These are phyloP conservation scores for Claviceps paspali DNA, from an alignment of 2,329 filamentous ascomycete species.

Conservation along the genomic window DNA sequence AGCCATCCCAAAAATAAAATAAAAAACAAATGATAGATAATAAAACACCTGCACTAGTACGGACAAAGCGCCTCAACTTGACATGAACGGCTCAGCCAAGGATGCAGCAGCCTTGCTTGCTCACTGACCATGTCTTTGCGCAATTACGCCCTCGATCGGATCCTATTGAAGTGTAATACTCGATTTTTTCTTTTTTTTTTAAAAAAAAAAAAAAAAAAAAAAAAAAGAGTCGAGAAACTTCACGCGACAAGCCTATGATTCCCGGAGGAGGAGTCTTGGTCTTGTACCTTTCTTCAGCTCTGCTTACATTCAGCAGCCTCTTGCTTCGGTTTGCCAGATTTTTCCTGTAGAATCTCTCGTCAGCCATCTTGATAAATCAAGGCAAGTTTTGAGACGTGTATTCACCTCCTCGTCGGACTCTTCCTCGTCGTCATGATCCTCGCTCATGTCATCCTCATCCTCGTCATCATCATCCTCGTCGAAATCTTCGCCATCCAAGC, in stretches of 20 bases:
- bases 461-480: constrained; percentile 70
- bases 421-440: constrained; percentile 71
- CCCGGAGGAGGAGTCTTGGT: no score
- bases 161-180: neutral
- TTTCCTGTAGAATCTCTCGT: constrained; percentile 42
- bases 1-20: neutral
- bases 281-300: constrained; percentile 51
- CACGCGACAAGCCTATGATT: no score
- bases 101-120: no score
- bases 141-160: neutral
- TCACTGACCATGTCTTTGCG: constrained; percentile 3
- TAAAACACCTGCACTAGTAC: neutral
- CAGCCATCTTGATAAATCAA: no score
- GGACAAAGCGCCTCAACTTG: neutral
- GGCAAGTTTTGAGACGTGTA: no score
- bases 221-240: no score
- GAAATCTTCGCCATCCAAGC: constrained; percentile 37
- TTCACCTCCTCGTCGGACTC: constrained; percentile 71
- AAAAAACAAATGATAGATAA: no score
- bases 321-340: constrained; percentile 80
- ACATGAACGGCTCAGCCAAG: neutral
- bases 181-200: no score
- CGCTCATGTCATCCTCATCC: constrained; percentile 72
- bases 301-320: constrained; percentile 94
- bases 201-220: constrained; percentile 3